A percentile compares a stretch with the other conserved stretches of the same genome.
Conservation (phyloP, 2,329 filamentous ascomycete species). For the Aspergillus sp. region DNA sequence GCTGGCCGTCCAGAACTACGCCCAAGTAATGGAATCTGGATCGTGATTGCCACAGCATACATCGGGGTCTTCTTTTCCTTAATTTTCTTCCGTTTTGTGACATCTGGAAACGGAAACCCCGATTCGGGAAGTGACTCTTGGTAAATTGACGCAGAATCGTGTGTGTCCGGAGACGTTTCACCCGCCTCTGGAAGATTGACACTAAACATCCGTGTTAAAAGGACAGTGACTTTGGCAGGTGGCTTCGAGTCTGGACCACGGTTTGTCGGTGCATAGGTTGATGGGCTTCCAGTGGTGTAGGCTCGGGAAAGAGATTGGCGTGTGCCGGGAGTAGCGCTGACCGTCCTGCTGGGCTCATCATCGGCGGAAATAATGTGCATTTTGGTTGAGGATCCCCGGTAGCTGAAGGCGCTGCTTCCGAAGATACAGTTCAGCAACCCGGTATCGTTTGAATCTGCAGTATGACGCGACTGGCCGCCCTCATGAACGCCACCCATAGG, state of each 20-base stretch:
- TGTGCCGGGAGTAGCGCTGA: constrained; percentile 26
- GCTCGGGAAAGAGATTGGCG: constrained; percentile 37
- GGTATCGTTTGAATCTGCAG: constrained; percentile 52
- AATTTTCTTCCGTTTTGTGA: constrained; percentile 44
- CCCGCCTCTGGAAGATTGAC: constrained; percentile 52
- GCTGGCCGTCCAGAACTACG: constrained; percentile 34
- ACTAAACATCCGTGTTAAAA: constrained; percentile 61
- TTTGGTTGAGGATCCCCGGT: constrained; percentile 60
- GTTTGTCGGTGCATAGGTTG: constrained; percentile 24
- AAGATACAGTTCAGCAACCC: constrained; percentile 60
- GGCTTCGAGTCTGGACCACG: constrained; percentile 35
- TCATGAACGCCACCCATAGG: constrained; percentile 32
- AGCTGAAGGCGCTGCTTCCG: constrained; percentile 57
- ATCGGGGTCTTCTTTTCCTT: constrained; percentile 57
- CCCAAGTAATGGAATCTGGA: constrained; percentile 50
- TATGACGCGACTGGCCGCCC: constrained; percentile 34
- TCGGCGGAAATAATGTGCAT: constrained; percentile 55
- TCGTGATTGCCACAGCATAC: constrained; percentile 58
- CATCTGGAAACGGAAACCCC: constrained; percentile 39
- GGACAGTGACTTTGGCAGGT: constrained; percentile 51
- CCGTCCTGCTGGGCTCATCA: constrained; percentile 27
- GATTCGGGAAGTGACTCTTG: constrained; percentile 34
- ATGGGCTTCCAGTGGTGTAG: constrained; percentile 37
- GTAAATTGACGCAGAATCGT: constrained; percentile 32
- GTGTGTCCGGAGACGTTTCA: constrained; percentile 33